Base-by-base conservation (phyloP, 2,329 filamentous ascomycete genomes). In the Talaromyces atroroseus region DNA sequence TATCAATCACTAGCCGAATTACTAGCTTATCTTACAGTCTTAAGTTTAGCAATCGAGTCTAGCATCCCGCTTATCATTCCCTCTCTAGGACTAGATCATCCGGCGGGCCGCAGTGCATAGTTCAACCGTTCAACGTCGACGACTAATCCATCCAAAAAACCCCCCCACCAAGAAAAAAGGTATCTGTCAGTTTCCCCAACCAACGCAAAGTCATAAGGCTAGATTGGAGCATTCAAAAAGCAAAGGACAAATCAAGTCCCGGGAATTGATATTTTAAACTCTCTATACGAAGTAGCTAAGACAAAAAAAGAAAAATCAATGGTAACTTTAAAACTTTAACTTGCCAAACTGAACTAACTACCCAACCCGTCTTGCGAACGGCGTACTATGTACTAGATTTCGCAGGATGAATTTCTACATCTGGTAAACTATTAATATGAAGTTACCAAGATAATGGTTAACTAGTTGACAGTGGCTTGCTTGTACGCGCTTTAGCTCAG, bases 61-160 rank as follows among this genome's bases (percentile, higher is more conserved):
- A 53, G 18, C 18, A 20, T 18, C 32, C 52, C 52, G 46, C 45
- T 48, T 54, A 54, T 54, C 52, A 14, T 24, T 54, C 26, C 52
- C 52, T 24, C 23, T 44, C 2, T 16, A 36, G 23, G 52, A 44
- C 40, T 49, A 54, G 52, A 49, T n/a, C 14, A 54, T 42, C 52
- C 52, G 52, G 36, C 45, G 52, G 52, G 23, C 52, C 52, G 52
- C 52, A 29, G 18, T 53, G 51, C 51, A 32, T 48, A 7, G 16
- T 20, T 16, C 26, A 32, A 18, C 14, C 16, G 29, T 32, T 44
- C 8, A 23, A 14, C 2, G 1, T 5, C 40, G 1, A 44, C 2
- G 40, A 3, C 32, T 16, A 36, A 2, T 14, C 8, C 11, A 36
- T 16, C 26, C 26, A 29, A 29, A 29, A 29, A 29, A 8, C 4